A percentile compares a stretch with the other conserved stretches of the same genome.
phyloP scores from a whole-genome alignment of 108 stramenopile genomes.

The Chaetoceros muelleri region DNA sequence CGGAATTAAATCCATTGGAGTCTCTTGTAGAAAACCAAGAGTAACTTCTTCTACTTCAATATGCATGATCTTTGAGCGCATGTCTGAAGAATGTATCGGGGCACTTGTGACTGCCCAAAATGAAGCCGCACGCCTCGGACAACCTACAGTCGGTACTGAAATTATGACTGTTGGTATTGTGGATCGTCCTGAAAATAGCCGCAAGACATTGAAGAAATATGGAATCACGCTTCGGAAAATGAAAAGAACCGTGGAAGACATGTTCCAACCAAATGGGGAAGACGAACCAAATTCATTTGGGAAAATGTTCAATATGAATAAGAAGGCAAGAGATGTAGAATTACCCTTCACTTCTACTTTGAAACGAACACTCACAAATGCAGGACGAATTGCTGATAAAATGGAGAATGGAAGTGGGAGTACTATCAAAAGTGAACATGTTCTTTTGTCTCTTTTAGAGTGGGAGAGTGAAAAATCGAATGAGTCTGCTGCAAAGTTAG shows the following conservation, averaged over 20 bases:
- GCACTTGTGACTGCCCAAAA: conserved; percentile 41
- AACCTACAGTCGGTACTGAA: conserved; percentile 6
- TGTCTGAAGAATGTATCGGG: conserved; percentile 51
- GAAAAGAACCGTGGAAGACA: conserved; percentile 9
- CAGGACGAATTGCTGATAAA: conserved; percentile 28
- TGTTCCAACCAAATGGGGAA: conserved; percentile 15
- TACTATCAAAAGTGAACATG: conserved; percentile 36
- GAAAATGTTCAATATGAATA: conserved; percentile 17
- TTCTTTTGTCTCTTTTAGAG: conserved; percentile 44
- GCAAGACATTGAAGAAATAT: conserved; percentile 33
- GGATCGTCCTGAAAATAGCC: conserved; percentile 30
- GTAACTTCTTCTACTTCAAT: not conserved
- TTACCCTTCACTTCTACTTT: conserved; percentile 35
- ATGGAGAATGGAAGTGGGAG: conserved; percentile 18
- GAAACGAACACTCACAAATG: conserved; percentile 23
- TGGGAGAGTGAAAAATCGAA: conserved; percentile 18
- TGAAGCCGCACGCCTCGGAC: conserved; percentile 10
- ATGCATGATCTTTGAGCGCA: conserved; percentile 42
- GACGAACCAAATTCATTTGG: conserved; percentile 3
- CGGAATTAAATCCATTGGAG: no score
- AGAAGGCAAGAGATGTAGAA: conserved; percentile 23
- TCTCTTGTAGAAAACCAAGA: not conserved
- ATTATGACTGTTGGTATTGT: conserved; percentile 20
- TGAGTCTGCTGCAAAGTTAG: conserved; percentile 18
- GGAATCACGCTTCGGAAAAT: conserved; percentile 26